Conservation (phyloP, 169 alveolate species). For the Miamiensis avidus region DNA sequence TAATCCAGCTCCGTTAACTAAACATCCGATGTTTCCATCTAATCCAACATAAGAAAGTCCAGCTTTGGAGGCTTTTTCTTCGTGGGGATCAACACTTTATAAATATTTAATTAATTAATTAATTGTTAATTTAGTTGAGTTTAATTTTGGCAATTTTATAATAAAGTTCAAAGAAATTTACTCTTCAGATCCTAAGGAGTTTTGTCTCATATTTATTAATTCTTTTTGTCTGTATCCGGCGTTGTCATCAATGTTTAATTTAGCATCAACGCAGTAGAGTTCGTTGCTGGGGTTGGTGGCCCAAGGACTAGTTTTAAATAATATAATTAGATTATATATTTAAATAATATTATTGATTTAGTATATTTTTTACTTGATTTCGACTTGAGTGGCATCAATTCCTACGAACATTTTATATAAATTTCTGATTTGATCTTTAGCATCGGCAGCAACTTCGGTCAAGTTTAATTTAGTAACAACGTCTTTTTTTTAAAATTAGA, state of each 20-base stretch:
- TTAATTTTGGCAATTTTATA: too few species aligned
- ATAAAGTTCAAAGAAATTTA: too few species aligned
- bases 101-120: too few species aligned
- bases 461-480: conserved; percentile 25
- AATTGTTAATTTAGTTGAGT: too few species aligned
- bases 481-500: too few species aligned
- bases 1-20: conserved; percentile 71
- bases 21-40: conserved; percentile 71
- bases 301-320: conserved; percentile 45
- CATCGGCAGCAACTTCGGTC: conserved; percentile 28
- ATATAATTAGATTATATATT: too few species aligned
- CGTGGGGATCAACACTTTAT: conserved; percentile 46
- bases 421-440: conserved; percentile 40
- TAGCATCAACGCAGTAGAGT: conserved; percentile 61
- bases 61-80: conserved; percentile 53
- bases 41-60: conserved; percentile 60
- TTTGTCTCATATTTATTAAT: conserved; percentile 41
- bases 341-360: too few species aligned
- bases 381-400: conserved; percentile 62
- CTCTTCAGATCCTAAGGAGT: conserved; percentile 49
- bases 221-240: conserved; percentile 61
- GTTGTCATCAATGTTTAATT: conserved; percentile 62
- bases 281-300: conserved; percentile 57
- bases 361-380: conserved; percentile 45
- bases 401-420: conserved; percentile 44